These are phyloP conservation scores for Arachis monticola DNA, from an alignment of 331 rosid species.

Conservation along the genomic window DNA sequence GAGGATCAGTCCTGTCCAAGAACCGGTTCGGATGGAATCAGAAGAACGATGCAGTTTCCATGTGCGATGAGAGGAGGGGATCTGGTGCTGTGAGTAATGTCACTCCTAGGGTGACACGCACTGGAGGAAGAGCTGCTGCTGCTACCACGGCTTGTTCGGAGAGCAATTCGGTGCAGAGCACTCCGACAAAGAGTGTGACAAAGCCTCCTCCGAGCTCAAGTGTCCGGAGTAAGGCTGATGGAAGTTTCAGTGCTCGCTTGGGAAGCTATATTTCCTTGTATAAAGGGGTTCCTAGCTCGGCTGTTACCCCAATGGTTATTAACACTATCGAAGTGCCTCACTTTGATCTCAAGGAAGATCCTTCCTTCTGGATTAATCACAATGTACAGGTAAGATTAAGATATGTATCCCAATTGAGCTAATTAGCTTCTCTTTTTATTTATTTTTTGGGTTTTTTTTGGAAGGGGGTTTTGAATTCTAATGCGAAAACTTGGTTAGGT, in stretches of 20 bases:
- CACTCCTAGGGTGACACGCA: conserved; percentile 67
- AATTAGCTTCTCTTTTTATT: neutral
- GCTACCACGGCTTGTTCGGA: conserved; percentile 56
- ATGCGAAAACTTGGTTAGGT: conserved; percentile 55
- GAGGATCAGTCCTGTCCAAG: conserved; percentile 40
- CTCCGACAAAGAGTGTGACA: conserved; percentile 80
- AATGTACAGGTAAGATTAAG: conserved; percentile 79
- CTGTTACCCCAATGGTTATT: conserved; percentile 57
- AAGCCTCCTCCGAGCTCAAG: conserved; percentile 79
- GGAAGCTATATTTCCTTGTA: conserved; percentile 72
- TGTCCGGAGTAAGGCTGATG: conserved; percentile 74
- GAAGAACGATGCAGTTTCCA: conserved; percentile 57
- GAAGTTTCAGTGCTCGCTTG: conserved; percentile 54
- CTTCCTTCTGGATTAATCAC: conserved; percentile 95
- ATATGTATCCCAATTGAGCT: neutral
- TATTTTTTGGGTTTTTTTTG: neutral
- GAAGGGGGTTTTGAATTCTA: conserved; percentile 12
- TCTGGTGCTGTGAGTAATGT: conserved; percentile 41
- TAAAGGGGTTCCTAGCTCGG: conserved; percentile 67
- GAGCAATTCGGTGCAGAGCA: conserved; percentile 76
- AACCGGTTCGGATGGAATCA: conserved; percentile 76
- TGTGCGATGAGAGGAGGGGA: conserved; percentile 54
- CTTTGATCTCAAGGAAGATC: conserved; percentile 94
- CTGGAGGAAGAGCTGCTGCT: conserved; percentile 51
- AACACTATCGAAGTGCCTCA: conserved; percentile 92